phyloP scores from a whole-genome alignment of 208 protist genomes.

The Trypanosoma rangeli region DNA sequence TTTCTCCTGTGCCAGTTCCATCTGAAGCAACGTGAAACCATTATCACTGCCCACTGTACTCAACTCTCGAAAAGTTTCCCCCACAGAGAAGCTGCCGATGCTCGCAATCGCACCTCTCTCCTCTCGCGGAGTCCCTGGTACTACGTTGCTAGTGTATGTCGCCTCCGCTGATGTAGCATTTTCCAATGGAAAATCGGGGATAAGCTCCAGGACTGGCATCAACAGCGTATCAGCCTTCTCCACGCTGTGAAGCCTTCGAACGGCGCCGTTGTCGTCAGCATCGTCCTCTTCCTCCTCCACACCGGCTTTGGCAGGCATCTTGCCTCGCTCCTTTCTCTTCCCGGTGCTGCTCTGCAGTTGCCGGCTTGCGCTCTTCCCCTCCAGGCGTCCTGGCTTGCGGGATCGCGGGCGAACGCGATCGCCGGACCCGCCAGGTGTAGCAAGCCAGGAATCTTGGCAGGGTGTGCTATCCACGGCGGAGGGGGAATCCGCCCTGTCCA shows the following conservation, averaged over 20 bases:
- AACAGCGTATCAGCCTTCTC: neutral
- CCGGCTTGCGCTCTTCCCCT: neutral
- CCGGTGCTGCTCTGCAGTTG: no score
- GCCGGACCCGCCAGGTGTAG: neutral
- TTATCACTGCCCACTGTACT: neutral
- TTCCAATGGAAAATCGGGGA: neutral
- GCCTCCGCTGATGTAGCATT: neutral
- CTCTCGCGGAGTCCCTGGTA: no score
- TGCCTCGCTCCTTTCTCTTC: neutral
- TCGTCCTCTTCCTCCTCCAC: no score
- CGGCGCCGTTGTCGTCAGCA: neutral
- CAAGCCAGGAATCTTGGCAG: neutral
- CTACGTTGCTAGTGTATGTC: neutral
- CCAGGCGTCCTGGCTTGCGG: neutral
- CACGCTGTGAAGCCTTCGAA: neutral
- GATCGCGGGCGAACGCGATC: neutral
- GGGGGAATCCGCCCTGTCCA: neutral
- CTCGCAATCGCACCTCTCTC: no score
- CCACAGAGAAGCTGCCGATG: neutral
- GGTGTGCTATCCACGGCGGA: slow-evolving; percentile 1
- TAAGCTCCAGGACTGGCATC: neutral
- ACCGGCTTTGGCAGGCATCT: no score
- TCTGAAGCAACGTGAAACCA: slow-evolving; percentile 23
- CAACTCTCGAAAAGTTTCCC: neutral
- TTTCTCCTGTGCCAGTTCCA: slow-evolving; percentile 73